These are phyloP conservation scores for Calonectria leucothoes DNA, from an alignment of 2,329 filamentous ascomycete genomes.

Conservation along the genomic window DNA sequence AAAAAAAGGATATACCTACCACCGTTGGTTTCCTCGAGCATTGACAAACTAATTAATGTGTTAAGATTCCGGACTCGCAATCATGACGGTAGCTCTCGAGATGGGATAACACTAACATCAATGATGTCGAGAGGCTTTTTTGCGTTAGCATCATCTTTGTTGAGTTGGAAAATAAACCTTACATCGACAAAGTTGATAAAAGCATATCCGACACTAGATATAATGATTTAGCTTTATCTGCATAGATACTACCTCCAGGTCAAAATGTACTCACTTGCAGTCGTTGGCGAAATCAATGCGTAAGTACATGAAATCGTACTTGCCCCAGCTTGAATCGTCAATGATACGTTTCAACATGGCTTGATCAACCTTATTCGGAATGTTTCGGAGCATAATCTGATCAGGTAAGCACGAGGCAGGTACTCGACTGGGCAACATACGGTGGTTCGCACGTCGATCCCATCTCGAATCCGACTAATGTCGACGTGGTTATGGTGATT, in stretches of 20 bases:
- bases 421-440: constrained; percentile 56
- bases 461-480: constrained; percentile 69
- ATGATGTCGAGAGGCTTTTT: constrained; percentile 78
- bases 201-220: constrained; percentile 86
- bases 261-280: constrained; percentile 75
- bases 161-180: constrained; percentile 47
- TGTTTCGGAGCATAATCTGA: constrained; percentile 93
- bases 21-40: constrained; percentile 76
- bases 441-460: constrained; percentile 80
- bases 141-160: constrained; percentile 49
- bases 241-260: too few relatives aligned
- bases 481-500: constrained; percentile 73
- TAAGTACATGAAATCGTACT: constrained; percentile 95
- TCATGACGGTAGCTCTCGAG: too few relatives aligned
- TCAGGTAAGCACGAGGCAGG: constrained; percentile 17
- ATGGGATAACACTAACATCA: constrained; percentile 59
- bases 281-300: constrained; percentile 89
- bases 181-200: constrained; percentile 95
- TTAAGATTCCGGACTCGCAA: constrained; percentile 28
- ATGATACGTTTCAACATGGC: constrained; percentile 82
- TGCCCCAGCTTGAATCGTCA: constrained; percentile 81
- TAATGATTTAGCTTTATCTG: constrained; percentile 36
- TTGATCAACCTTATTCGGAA: constrained; percentile 89
- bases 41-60: constrained; percentile 72
- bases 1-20: constrained; percentile 56